Percentiles rank a stretch among this genome's conserved stretches.
Conservation (phyloP, 2,329 filamentous ascomycete species). For the Claviceps quebecensis region DNA sequence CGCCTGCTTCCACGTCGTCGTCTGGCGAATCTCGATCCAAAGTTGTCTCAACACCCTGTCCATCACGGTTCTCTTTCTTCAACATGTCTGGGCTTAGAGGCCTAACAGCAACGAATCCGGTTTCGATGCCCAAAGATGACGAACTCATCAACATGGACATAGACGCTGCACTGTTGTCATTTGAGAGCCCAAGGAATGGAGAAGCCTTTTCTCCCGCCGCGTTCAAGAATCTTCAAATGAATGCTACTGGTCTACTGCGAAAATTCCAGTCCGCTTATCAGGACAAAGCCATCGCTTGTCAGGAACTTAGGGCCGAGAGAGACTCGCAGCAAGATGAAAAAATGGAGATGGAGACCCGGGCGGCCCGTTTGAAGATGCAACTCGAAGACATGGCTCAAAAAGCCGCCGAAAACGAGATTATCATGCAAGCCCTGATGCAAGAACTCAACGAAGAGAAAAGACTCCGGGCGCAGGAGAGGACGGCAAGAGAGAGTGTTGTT, state of each 20-base stretch:
- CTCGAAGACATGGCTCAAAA: constrained; percentile 44
- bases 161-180: constrained; percentile 38
- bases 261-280: constrained; percentile 47
- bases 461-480: constrained; percentile 25
- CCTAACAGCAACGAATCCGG: constrained; percentile 8
- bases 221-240: constrained; percentile 47
- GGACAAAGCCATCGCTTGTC: constrained; percentile 32
- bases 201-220: constrained; percentile 43
- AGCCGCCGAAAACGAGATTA: constrained; percentile 38
- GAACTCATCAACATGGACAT: constrained; percentile 43
- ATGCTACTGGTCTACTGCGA: constrained; percentile 39
- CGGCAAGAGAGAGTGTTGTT: constrained; percentile 15
- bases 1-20: neutral
- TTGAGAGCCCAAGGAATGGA: constrained; percentile 24
- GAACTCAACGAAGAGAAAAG: constrained; percentile 38
- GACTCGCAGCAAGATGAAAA: constrained; percentile 39
- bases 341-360: constrained; percentile 39
- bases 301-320: constrained; percentile 38
- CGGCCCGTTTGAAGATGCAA: constrained; percentile 41
- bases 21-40: constrained; percentile 1
- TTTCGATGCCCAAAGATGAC: constrained; percentile 26
- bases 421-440: constrained; percentile 34
- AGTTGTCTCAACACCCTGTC: constrained; percentile 7
- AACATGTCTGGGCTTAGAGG: constrained; percentile 27
- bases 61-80: constrained; percentile 30